Base-by-base conservation (phyloP, 306 rosid species). In the Medicago ruthenica region DNA sequence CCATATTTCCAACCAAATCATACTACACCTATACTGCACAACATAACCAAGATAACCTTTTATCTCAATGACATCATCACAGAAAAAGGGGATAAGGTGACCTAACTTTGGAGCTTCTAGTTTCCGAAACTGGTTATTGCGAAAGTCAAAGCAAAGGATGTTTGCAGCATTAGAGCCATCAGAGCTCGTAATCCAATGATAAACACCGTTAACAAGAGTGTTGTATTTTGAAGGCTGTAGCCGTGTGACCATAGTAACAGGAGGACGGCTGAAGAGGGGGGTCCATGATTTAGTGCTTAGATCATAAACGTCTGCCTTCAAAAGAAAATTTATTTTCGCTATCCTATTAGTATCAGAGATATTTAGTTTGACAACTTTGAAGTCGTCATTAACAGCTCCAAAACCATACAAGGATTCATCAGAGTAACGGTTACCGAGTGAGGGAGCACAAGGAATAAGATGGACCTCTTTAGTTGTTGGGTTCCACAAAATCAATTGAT, bases 191-290 rank as follows among this genome's bases (percentile, higher is more conserved):
- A 57, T 57, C 65, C 40, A 60, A 27, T 60, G 41, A 14, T 60
- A 60, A 60, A 60, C 41, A 31, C 66, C 41, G 1, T 60, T 27
- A 60, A 60, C 66, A 27, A 59, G 65, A 59, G 66, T 2, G 16
- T 27, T 60, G 16, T 60, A 60, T 27, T 9, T 27, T 7, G 66
- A 15, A 27, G 40, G 40, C 0, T 12, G 9, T 18, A 1, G 13
- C 10, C 31, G 27, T 9, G 31, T 20, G 15, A 59, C n/a, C 8
- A 11, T 12, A 59, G n/a, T 59, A 17, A 9, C 1, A 24, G 16
- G 37, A 59, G 39, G 65, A 20, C 0, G 7, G 0, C 12, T 59
- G 4, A 4, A 0, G 1, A 58, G 12, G 1, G 2, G 1, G 5
- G 64, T 22, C 64, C 64, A 58, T 1, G 37, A 22, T 22, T 58